Evolutionary conservation across 1,284 basidiomycete species (phyloP), one percentile per base, ranked within the genome.

Genomic region (Retiboletus fuscus): DNA sequence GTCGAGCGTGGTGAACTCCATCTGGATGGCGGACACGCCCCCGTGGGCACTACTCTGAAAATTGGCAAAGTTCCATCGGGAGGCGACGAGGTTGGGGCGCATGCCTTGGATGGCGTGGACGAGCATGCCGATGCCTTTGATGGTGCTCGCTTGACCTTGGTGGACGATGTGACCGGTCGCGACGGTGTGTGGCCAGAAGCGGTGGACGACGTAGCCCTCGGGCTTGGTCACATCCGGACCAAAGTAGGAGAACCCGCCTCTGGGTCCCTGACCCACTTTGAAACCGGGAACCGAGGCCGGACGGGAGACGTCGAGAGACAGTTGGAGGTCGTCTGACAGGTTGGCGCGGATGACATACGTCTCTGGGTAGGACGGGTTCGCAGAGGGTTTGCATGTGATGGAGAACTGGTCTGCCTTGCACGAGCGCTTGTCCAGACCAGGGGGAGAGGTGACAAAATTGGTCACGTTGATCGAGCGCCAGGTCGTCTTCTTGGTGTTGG

Each of bases 31-130:
- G 66, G 94, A 91, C 16, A 96, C 92, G 15, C 92, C 92, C n/a
- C 91, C 94, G 77, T 90, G 85, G 70, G 88, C 83, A 62, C 86
- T 78, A 83, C 91, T 90, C 84, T 94, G 87, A 88, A 99, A 99
- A 84, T 95, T 90, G 66, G 88, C 93, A 86, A 99, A 99, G 87
- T 99, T 99, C 98, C 98, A 99, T 30, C 92, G 87, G 24, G 95
- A 87, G 7, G 98, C 98, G 73, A 98, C 91, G 69, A 96, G 89
- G 83, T 99, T 96, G 67, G 97, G 96, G 16, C 96, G 91, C 96
- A 99, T 98, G 78, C 97, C 97, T 83, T 99, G 98, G 82, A 99
- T 97, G 41, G 98, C 97, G 83, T 98, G 95, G 30, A 98, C 89
- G 81, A 98, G 94, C 92, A 96, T 95, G 51, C 95, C 97, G n/a